Conservation (phyloP, 306 rosid genomes). For the Quercus glauca region DNA sequence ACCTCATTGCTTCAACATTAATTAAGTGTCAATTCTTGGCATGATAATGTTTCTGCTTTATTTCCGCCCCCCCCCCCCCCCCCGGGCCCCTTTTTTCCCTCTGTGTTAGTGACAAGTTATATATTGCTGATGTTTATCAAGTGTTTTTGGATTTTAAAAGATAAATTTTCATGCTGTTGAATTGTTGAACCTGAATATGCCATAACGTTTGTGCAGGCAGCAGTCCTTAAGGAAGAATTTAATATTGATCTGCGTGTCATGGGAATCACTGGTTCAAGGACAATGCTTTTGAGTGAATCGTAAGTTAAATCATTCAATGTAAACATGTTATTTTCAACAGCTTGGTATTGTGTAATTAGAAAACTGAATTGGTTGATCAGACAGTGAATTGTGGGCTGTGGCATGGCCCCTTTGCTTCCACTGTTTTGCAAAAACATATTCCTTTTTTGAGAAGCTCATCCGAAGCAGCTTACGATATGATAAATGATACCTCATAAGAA, state of each 20-base stretch:
- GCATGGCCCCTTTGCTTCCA: background rate
- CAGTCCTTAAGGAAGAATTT: slow-evolving; percentile 84
- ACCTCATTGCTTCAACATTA: background rate
- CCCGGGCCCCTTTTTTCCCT: too few relatives aligned
- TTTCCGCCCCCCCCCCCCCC: too few relatives aligned
- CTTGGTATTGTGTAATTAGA: background rate
- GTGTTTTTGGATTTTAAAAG: background rate
- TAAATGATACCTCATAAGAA: too few relatives aligned
- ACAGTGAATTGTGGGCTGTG: background rate
- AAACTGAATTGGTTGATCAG: background rate
- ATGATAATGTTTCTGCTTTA: background rate
- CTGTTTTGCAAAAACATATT: too few relatives aligned
- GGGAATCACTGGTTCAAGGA: slow-evolving; percentile 82
- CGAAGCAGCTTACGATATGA: too few relatives aligned
- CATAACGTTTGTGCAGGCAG: slow-evolving; percentile 50
- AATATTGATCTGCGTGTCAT: slow-evolving; percentile 93
- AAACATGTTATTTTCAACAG: slow-evolving; percentile 3
- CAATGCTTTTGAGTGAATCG: slow-evolving; percentile 81
- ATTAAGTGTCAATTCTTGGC: background rate
- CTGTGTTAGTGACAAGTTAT: too few relatives aligned
- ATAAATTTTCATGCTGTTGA: background rate
- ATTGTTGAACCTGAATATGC: background rate
- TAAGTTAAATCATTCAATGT: slow-evolving; percentile 45
- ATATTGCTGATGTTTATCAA: background rate
- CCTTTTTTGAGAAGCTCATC: too few relatives aligned